Evolutionary conservation across 208 protist species (phyloP).

Genomic region (Novymonas esmeraldas): DNA sequence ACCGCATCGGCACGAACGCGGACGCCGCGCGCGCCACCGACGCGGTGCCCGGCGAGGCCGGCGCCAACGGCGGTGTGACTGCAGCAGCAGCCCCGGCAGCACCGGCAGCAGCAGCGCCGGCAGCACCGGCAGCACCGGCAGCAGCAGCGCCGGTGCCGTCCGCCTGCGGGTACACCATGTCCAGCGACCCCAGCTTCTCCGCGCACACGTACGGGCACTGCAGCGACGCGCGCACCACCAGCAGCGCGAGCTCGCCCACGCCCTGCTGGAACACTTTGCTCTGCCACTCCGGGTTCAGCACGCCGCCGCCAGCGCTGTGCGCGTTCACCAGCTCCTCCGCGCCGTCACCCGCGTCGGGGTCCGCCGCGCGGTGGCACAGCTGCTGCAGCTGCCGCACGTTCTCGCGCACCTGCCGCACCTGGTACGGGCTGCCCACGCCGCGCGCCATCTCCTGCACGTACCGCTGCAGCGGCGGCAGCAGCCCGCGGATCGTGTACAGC

Average conservation of each 20-base stretch:
- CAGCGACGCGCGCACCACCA: slow-evolving; percentile 36
- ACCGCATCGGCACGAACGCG: slow-evolving; percentile 31
- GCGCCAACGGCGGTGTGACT: background rate
- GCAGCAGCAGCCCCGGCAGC: background rate
- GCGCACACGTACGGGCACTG: slow-evolving; percentile 36
- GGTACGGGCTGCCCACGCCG: slow-evolving; percentile 31
- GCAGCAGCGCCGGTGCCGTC: background rate
- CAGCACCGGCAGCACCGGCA: background rate
- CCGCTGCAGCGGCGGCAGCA: slow-evolving; percentile 48
- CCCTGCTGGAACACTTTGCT: slow-evolving; percentile 54
- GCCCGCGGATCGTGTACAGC: slow-evolving; percentile 47
- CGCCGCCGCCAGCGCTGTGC: slow-evolving; percentile 18
- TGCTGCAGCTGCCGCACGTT: slow-evolving; percentile 44
- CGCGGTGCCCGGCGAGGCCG: background rate
- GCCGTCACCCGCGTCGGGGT: slow-evolving; percentile 12
- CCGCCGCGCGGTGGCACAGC: slow-evolving; percentile 29
- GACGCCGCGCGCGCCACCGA: background rate
- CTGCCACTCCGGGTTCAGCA: slow-evolving; percentile 51
- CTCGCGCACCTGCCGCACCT: slow-evolving; percentile 42
- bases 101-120: background rate
- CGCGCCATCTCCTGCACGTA: slow-evolving; percentile 33
- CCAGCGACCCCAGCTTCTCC: slow-evolving; percentile 33
- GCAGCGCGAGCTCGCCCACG: slow-evolving; percentile 36
- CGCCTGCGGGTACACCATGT: slow-evolving; percentile 30
- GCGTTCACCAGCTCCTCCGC: slow-evolving; percentile 13